Evolutionary conservation across 257 asterid genomes (phyloP), one percentile per base, ranked within the genome.

Genomic region (Penstemon davidsonii): DNA sequence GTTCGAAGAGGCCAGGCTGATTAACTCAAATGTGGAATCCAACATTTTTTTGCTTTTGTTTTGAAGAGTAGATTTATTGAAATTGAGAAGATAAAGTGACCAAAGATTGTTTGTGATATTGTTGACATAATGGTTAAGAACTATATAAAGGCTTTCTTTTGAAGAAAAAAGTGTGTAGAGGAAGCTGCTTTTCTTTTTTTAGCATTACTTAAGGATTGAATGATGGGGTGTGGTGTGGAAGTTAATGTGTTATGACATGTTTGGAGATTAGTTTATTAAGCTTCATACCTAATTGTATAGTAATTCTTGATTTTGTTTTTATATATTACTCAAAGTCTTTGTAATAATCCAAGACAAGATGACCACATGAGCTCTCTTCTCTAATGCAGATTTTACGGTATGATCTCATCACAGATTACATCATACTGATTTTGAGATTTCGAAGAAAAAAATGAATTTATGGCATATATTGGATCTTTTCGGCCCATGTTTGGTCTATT

Each of bases 1-100:
- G 65, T 81, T 81, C 15, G 90, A 84, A 71, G 89, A 75, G 38
- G 86, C 90, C 7, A 82, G 36, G 67, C 60, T 59, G 80, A 91
- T 78, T 68, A 84, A 49, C 57, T 85, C 90, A 42, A 79, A 39
- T 19, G 90, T 80, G 62, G 82, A 78, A 58, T 56, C 57, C 81
- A 85, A 55, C 87, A 85, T 85, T 60, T 15, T 77, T 52, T 0
- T 6, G 52, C 1, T 25, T 18, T 4, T 13, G 9, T 37, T 7
- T 7, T 33, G 39, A 46, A 45, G 4, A 37, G 2, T 62, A 13
- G 4, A 62, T 49, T 40, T 0, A 0, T 58, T 49, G 45, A 50
- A 66, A 55, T 66, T 50, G 39, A 43, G 66, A 46, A 13, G 57
- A 42, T 54, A 18, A 52, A 12, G 40, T 75, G 60, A 55, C 39